Conservation (phyloP, 164 flowering plant genomes). For the Nelumbo lutea region DNA sequence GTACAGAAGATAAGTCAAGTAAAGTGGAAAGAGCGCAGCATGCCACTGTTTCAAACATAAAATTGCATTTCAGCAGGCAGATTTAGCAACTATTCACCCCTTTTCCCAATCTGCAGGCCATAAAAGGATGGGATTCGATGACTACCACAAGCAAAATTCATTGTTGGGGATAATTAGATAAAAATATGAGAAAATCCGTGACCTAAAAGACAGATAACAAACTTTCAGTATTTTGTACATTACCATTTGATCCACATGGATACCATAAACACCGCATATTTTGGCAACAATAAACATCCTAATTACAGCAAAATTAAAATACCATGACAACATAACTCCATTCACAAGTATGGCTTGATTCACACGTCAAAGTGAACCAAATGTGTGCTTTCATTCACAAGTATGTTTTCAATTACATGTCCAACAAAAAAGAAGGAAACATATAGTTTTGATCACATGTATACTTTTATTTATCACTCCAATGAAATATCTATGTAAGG, state of each 20-base stretch:
- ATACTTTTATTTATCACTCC: too few species aligned
- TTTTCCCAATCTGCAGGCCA: slow-evolving; percentile 45
- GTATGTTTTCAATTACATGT: too few species aligned
- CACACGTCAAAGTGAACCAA: too few species aligned
- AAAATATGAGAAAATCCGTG: not conserved
- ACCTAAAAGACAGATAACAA: not conserved
- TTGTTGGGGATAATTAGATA: not conserved
- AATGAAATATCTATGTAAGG: too few species aligned
- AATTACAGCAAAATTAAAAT: too few species aligned
- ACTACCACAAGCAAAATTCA: slow-evolving; percentile 13
- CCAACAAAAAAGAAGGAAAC: too few species aligned
- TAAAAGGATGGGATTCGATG: slow-evolving; percentile 19
- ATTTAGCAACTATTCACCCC: slow-evolving; percentile 31
- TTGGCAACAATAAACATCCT: too few species aligned
- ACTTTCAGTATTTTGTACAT: slow-evolving; percentile 13
- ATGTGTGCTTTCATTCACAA: too few species aligned
- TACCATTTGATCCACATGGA: slow-evolving; percentile 71
- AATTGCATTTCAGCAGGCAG: slow-evolving; percentile 45
- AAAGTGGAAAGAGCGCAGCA: slow-evolving; percentile 69
- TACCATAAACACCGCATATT: slow-evolving; percentile 42
- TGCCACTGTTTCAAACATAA: slow-evolving; percentile 89
- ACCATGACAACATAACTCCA: too few species aligned
- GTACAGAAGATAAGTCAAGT: slow-evolving; percentile 76
- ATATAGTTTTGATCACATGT: too few species aligned
- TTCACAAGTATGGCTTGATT: too few species aligned